Percentiles rank a stretch among this genome's conserved stretches.
Evolutionary conservation across 805 yeast species (phyloP).

Genomic region (Cyberlindnera saturnus): DNA sequence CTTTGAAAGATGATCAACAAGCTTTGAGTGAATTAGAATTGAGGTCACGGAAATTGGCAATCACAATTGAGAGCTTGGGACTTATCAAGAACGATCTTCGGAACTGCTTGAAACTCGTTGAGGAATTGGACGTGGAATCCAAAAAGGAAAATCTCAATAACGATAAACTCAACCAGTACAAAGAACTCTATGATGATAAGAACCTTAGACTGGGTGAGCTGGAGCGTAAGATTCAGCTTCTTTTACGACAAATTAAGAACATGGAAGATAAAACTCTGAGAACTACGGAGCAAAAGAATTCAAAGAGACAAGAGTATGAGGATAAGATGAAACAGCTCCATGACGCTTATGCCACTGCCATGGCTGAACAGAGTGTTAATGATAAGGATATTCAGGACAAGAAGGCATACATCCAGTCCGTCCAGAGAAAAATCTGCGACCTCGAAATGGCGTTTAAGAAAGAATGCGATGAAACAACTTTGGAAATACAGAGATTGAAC

Average conservation of each 20-base stretch:
- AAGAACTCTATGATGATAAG: conserved; percentile 15
- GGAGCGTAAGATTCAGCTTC: conserved; percentile 33
- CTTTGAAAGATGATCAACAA: conserved; percentile 36
- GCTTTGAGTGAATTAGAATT: conserved; percentile 36
- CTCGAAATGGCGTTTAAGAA: conserved; percentile 30
- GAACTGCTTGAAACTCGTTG: conserved; percentile 15
- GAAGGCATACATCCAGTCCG: conserved; percentile 29
- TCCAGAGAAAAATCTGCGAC: conserved; percentile 31
- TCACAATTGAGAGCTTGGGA: conserved; percentile 54
- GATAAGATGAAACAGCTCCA: conserved; percentile 30
- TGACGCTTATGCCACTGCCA: conserved; percentile 30
- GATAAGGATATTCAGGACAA: conserved; percentile 33
- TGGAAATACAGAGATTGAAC: conserved; percentile 20
- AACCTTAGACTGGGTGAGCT: conserved; percentile 23
- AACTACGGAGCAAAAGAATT: conserved; percentile 31
- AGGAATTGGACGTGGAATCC: conserved; percentile 16
- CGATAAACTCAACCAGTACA: conserved; percentile 12
- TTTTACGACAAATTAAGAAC: conserved; percentile 33
- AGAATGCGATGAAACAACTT: conserved; percentile 34
- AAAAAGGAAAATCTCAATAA: conserved; percentile 11
- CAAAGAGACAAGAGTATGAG: conserved; percentile 29
- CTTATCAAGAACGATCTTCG: conserved; percentile 21
- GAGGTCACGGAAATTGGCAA: conserved; percentile 43
- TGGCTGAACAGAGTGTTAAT: conserved; percentile 30
- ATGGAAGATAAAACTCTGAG: conserved; percentile 35